These are phyloP conservation scores for Quercus wislizeni DNA, from an alignment of 306 rosid genomes.

Conservation along the genomic window DNA sequence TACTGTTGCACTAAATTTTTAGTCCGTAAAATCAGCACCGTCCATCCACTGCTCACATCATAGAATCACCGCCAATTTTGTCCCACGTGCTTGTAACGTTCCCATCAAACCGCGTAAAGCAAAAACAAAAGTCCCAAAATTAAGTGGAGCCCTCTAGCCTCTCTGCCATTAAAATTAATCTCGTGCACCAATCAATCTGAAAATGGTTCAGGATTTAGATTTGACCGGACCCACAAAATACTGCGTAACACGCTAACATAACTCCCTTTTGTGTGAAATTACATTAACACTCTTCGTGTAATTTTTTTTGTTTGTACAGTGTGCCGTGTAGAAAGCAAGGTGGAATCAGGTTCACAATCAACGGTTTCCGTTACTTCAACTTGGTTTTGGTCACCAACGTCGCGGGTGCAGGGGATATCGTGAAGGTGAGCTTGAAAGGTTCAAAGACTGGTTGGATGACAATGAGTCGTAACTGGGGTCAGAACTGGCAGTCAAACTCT, in stretches of 20 bases:
- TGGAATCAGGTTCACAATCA: constrained; percentile 77
- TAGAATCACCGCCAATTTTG: neutral
- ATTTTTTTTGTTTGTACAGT: constrained; percentile 25
- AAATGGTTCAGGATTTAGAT: constrained; percentile 17
- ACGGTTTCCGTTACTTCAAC: constrained; percentile 79
- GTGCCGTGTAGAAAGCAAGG: constrained; percentile 69
- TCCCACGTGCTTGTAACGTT: neutral
- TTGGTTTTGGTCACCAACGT: constrained; percentile 77
- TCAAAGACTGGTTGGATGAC: constrained; percentile 66
- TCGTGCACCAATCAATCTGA: constrained; percentile 3
- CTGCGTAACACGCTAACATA: no score
- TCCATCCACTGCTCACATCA: neutral
- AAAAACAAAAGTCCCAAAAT: neutral
- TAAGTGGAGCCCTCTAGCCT: neutral
- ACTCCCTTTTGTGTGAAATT: neutral
- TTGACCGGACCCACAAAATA: neutral
- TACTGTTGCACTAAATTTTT: neutral
- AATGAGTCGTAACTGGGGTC: constrained; percentile 90
- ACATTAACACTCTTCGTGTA: neutral
- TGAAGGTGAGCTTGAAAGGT: constrained; percentile 60
- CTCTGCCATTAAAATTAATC: neutral
- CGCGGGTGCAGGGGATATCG: constrained; percentile 79
- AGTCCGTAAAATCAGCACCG: neutral
- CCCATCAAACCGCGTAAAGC: neutral
- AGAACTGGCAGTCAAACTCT: constrained; percentile 66